These are phyloP conservation scores for Monilinia vaccinii-corymbosi DNA, from an alignment of 2,329 filamentous ascomycete species.

Conservation along the genomic window DNA sequence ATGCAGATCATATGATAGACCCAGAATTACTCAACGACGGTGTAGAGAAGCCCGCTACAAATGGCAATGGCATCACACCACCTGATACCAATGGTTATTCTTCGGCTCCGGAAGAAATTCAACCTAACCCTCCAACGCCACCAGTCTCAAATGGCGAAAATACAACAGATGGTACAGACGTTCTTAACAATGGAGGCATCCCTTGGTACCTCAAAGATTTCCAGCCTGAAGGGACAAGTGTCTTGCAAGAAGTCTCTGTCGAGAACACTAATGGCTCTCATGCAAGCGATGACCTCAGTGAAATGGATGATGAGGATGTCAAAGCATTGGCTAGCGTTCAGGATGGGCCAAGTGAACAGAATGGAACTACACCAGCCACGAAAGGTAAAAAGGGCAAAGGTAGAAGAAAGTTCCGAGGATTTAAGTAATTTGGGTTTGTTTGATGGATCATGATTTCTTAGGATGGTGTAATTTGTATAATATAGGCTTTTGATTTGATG, in stretches of 20 bases:
- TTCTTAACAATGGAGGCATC: slow-evolving; percentile 63
- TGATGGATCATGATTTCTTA: not conserved
- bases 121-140: slow-evolving; percentile 48
- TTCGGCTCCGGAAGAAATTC: slow-evolving; percentile 14
- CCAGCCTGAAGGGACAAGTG: slow-evolving; percentile 69
- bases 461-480: slow-evolving; percentile 1
- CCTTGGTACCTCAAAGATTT: slow-evolving; percentile 84
- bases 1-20: slow-evolving; percentile 23
- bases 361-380: slow-evolving; percentile 8
- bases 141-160: slow-evolving; percentile 53
- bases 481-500: slow-evolving; percentile 2
- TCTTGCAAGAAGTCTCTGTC: slow-evolving; percentile 42
- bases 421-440: slow-evolving; percentile 6
- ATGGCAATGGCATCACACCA: slow-evolving; percentile 29
- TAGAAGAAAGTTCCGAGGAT: slow-evolving; percentile 20
- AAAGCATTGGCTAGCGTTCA: slow-evolving; percentile 48
- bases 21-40: not conserved
- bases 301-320: slow-evolving; percentile 85
- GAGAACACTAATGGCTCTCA: slow-evolving; percentile 60
- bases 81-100: slow-evolving; percentile 41
- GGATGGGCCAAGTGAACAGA: slow-evolving; percentile 12
- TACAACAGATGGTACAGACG: slow-evolving; percentile 11
- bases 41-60: slow-evolving; percentile 22
- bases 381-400: slow-evolving; percentile 24
- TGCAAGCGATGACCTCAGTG: slow-evolving; percentile 81